Evolutionary conservation across 2,329 filamentous ascomycete species (phyloP).

Genomic region (Rasamsonia emersonii): DNA sequence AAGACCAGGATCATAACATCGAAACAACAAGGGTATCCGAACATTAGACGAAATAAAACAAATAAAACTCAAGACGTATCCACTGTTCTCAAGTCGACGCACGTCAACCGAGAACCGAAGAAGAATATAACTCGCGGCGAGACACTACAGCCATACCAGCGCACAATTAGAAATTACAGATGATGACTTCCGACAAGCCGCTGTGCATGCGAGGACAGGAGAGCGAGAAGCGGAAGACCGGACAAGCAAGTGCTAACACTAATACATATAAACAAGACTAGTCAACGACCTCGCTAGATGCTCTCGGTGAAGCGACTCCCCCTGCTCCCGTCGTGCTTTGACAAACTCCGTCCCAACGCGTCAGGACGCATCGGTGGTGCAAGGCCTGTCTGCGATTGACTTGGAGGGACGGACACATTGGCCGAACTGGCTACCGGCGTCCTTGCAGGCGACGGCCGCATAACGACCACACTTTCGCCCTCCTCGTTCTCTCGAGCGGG

Average conservation of each 20-base stretch:
- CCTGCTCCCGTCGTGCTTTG: slow-evolving; percentile 36
- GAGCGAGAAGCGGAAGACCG: background rate
- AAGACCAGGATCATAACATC: too few relatives aligned
- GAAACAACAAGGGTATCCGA: slow-evolving; percentile 5
- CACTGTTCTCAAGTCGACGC: too few relatives aligned
- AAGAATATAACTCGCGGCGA: too few relatives aligned
- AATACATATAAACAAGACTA: background rate
- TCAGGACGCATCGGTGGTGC: slow-evolving; percentile 20
- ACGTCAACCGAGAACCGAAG: too few relatives aligned
- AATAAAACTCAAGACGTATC: background rate
- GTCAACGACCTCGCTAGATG: slow-evolving; percentile 6
- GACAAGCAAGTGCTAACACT: background rate
- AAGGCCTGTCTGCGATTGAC: slow-evolving; percentile 3
- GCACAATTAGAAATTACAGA: background rate
- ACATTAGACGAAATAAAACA: background rate
- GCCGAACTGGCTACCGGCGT: slow-evolving; percentile 32
- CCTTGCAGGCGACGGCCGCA: slow-evolving; percentile 35
- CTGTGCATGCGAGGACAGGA: too few relatives aligned
- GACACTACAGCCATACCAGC: too few relatives aligned
- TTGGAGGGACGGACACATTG: slow-evolving; percentile 16
- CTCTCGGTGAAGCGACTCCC: slow-evolving; percentile 37
- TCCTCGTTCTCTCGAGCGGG: slow-evolving; percentile 24
- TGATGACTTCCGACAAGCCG: background rate
- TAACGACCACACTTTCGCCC: slow-evolving; percentile 21
- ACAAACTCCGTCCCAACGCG: slow-evolving; percentile 33